Conservation (phyloP, 139 green algal species). For the Chlorella sp. region DNA sequence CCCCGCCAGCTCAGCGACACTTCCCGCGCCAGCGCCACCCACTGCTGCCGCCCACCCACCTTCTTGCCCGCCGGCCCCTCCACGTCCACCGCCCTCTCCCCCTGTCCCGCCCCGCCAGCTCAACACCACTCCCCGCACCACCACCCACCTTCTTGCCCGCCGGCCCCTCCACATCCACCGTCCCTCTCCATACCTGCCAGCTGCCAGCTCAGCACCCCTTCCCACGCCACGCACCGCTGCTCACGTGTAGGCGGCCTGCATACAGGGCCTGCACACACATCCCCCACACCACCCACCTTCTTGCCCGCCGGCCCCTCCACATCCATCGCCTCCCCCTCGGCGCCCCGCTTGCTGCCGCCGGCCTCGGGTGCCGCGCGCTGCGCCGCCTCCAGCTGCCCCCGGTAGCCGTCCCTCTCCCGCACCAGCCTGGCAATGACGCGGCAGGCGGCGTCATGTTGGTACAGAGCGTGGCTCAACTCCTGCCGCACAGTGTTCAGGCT, state of each 20-base stretch:
- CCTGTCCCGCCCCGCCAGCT: neutral
- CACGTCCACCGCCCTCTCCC: too few relatives aligned
- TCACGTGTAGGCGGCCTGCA: too few relatives aligned
- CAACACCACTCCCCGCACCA: neutral
- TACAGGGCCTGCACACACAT: too few relatives aligned
- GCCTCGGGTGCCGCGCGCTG: slow-evolving; percentile 4
- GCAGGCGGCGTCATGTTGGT: slow-evolving; percentile 96
- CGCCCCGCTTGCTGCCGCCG: slow-evolving; percentile 54
- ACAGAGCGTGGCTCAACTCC: slow-evolving; percentile 94
- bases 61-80: too few relatives aligned
- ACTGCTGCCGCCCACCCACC: too few relatives aligned
- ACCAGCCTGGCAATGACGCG: slow-evolving; percentile 49
- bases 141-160: slow-evolving; percentile 23
- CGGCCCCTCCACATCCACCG: slow-evolving; percentile 15
- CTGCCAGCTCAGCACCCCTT: too few relatives aligned
- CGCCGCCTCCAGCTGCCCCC: slow-evolving; percentile 35
- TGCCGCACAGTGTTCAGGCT: slow-evolving; percentile 74
- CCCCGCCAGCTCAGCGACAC: neutral
- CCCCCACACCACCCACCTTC: slow-evolving; percentile 27
- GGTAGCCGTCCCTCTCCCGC: slow-evolving; percentile 77
- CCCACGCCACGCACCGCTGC: too few relatives aligned
- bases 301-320: slow-evolving; percentile 8
- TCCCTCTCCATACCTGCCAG: neutral
- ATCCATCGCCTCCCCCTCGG: slow-evolving; percentile 36
- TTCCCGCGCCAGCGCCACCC: too few relatives aligned